Percentiles rank a stretch among this genome's conserved stretches.
These are phyloP conservation scores for Epichloe amarillans DNA, from an alignment of 2,329 filamentous ascomycete species.

Conservation along the genomic window DNA sequence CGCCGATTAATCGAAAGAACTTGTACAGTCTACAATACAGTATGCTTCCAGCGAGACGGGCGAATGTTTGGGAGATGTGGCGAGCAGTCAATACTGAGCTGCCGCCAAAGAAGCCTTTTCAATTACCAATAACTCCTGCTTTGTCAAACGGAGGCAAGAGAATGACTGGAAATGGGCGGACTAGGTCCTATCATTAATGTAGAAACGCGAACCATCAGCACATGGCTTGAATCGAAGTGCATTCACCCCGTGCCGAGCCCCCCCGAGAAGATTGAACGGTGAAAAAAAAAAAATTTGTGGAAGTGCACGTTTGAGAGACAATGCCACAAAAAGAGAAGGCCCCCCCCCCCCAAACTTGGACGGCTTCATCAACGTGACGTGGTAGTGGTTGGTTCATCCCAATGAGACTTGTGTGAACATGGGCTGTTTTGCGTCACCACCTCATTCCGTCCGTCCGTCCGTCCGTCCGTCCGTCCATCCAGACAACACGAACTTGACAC, in stretches of 20 bases:
- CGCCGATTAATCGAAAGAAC: slow-evolving; percentile 86
- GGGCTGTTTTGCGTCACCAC: too few relatives aligned
- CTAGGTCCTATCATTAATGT: slow-evolving; percentile 9
- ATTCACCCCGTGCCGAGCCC: not conserved
- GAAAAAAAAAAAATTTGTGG: too few relatives aligned
- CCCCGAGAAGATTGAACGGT: too few relatives aligned
- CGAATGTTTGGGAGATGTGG: slow-evolving; percentile 81
- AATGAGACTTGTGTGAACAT: too few relatives aligned
- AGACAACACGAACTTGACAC: too few relatives aligned
- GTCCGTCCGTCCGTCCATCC: too few relatives aligned
- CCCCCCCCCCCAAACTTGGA: too few relatives aligned
- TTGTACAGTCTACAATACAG: slow-evolving; percentile 95
- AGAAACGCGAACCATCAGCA: not conserved
- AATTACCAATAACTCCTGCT: slow-evolving; percentile 20
- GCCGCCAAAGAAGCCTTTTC: slow-evolving; percentile 30
- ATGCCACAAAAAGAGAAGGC: too few relatives aligned
- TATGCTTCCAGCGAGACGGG: slow-evolving; percentile 77
- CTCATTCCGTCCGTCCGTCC: too few relatives aligned
- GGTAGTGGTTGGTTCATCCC: too few relatives aligned
- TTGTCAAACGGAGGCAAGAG: slow-evolving; percentile 20
- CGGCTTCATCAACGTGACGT: too few relatives aligned
- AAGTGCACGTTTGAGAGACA: too few relatives aligned
- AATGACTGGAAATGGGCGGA: slow-evolving; percentile 16
- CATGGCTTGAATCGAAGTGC: not conserved
- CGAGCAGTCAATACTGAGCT: slow-evolving; percentile 44